phyloP scores from a whole-genome alignment of 2,329 filamentous ascomycete species.

The Stachybotrys elegans region DNA sequence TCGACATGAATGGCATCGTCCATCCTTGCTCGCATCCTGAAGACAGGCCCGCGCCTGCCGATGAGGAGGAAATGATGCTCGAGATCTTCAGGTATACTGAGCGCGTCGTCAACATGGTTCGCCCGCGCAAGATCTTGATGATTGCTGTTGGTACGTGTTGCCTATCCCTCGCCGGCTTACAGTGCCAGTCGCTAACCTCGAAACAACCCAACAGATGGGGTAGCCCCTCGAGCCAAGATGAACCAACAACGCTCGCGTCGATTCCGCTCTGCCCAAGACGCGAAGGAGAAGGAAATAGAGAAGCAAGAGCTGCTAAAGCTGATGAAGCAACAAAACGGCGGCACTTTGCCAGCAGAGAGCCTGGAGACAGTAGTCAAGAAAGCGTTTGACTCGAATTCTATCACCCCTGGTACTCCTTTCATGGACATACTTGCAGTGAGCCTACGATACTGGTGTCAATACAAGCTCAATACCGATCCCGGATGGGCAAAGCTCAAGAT shows the following conservation, averaged over 20 bases:
- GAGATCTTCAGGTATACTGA: slow-evolving; percentile 99
- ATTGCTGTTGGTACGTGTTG: slow-evolving; percentile 78
- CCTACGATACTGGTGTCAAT: slow-evolving; percentile 93
- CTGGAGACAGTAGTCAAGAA: slow-evolving; percentile 68
- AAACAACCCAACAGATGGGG: slow-evolving; percentile 75
- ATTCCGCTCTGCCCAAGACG: slow-evolving; percentile 91
- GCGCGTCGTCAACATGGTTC: slow-evolving; percentile 96
- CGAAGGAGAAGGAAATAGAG: slow-evolving; percentile 87
- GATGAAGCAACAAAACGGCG: slow-evolving; percentile 72
- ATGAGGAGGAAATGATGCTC: slow-evolving; percentile 99
- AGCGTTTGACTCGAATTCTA: slow-evolving; percentile 82
- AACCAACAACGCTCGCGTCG: slow-evolving; percentile 96
- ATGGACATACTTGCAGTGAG: slow-evolving; percentile 93
- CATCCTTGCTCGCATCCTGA: slow-evolving; percentile 98
- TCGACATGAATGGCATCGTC: slow-evolving; percentile 99
- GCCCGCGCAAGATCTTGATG: slow-evolving; percentile 91
- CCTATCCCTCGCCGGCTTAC: not conserved
- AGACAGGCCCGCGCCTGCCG: slow-evolving; percentile 81
- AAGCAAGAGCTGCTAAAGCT: slow-evolving; percentile 84
- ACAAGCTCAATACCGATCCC: slow-evolving; percentile 95
- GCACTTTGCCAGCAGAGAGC: slow-evolving; percentile 55
- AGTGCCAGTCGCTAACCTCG: too few relatives aligned
- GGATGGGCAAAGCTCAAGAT: slow-evolving; percentile 95
- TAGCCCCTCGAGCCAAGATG: slow-evolving; percentile 98
- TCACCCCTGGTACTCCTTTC: slow-evolving; percentile 95